Percentiles rank a stretch among this genome's conserved stretches.
phyloP scores from a whole-genome alignment of 2,329 filamentous ascomycete species.

The Immersiporthe knoxdaviesiana region DNA sequence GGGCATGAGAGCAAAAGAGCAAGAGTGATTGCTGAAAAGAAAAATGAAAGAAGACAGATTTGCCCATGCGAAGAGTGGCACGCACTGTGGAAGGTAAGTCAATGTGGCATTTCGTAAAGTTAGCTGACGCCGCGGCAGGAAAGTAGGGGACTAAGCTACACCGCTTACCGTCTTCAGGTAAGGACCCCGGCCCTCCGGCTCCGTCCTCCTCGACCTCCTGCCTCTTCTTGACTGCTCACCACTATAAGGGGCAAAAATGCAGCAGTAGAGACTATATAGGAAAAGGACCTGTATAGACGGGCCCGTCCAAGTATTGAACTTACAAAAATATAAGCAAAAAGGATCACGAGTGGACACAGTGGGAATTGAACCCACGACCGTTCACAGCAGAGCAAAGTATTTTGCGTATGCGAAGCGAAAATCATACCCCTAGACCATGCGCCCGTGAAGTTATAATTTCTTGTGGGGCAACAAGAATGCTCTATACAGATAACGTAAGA shows the following conservation, averaged over 20 bases:
- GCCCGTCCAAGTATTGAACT: not conserved
- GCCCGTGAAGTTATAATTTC: not conserved
- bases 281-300: not conserved
- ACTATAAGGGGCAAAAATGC: not conserved
- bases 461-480: not conserved
- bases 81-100: conserved; percentile 10
- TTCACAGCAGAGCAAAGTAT: conserved; percentile 6
- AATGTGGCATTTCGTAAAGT: conserved; percentile 9
- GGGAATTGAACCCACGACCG: conserved; percentile 7
- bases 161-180: not conserved
- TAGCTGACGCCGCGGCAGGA: conserved; percentile 6
- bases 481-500: too few species aligned
- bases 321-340: not conserved
- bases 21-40: not conserved
- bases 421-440: conserved; percentile 9
- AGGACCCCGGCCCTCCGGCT: not conserved
- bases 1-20: not conserved
- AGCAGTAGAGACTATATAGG: not conserved
- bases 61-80: not conserved
- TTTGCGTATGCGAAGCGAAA: conserved; percentile 6
- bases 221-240: not conserved
- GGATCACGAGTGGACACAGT: not conserved
- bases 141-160: not conserved
- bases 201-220: not conserved
- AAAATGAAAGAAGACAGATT: not conserved